phyloP scores from a whole-genome alignment of 371 early-diverging fungal genomes.

The Apophysomyces ossiformis region DNA sequence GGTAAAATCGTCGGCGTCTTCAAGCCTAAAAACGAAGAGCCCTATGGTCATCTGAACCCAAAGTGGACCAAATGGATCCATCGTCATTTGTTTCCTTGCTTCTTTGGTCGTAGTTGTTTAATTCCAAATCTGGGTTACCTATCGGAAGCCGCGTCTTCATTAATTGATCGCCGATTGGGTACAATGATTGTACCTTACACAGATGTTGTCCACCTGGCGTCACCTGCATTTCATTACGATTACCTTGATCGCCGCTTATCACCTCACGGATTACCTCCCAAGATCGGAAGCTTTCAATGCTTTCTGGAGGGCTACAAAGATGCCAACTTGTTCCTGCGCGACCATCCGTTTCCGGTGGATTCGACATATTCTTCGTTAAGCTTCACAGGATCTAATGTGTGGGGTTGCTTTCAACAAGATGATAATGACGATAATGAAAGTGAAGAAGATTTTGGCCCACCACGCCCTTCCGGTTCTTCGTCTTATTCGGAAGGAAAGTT shows the following conservation, averaged over 20 bases:
- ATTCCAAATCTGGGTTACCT: conserved; percentile 91
- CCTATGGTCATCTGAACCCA: conserved; percentile 88
- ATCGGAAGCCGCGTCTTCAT: conserved; percentile 85
- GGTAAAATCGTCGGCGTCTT: conserved; percentile 88
- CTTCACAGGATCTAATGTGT: conserved; percentile 26
- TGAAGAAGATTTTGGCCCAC: conserved; percentile 3
- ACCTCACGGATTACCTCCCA: conserved; percentile 60
- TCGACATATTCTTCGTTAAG: conserved; percentile 14
- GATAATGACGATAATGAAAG: conserved; percentile 13
- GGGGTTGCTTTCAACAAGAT: conserved; percentile 39
- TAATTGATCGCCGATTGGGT: conserved; percentile 77
- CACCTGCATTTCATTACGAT: conserved; percentile 81
- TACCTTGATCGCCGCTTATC: conserved; percentile 59
- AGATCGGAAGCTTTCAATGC: conserved; percentile 87
- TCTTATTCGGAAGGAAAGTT: conserved; percentile 26
- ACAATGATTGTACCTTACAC: conserved; percentile 87
- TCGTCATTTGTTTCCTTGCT: conserved; percentile 84
- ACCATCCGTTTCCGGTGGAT: conserved; percentile 58
- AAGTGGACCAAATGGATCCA: conserved; percentile 97
- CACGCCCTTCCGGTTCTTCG: conserved; percentile 12
- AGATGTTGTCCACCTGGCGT: conserved; percentile 74
- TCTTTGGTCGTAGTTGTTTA: conserved; percentile 87
- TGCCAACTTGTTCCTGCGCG: conserved; percentile 77
- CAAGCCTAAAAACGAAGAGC: conserved; percentile 95
- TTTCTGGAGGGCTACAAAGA: conserved; percentile 85